Conservation (phyloP, 2,329 filamentous ascomycete species). For the Lecanicillium sp. region DNA sequence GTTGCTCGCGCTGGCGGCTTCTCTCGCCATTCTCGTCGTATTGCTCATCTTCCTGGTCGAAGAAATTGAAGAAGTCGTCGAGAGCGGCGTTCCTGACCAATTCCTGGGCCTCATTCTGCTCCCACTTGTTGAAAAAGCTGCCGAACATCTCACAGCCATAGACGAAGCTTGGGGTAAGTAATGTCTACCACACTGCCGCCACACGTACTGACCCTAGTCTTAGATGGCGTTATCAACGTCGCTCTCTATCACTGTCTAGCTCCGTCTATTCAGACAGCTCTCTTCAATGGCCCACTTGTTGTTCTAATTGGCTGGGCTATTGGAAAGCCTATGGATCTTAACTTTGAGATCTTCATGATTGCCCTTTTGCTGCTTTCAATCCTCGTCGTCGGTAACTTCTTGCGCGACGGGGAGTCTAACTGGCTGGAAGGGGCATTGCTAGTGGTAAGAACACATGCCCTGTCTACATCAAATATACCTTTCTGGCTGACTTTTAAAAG, state of each 20-base stretch:
- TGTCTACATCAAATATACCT: no score
- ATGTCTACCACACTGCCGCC: accelerated
- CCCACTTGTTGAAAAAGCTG: constrained; percentile 62
- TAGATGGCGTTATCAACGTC: constrained; percentile 58
- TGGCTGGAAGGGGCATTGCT: constrained; percentile 68
- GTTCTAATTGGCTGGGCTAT: constrained; percentile 66
- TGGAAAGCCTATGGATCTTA: constrained; percentile 56
- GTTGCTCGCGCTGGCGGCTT: constrained; percentile 47
- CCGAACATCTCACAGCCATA: constrained; percentile 61
- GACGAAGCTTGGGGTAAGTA: constrained; percentile 56
- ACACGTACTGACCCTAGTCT: no score
- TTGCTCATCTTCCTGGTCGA: constrained; percentile 62
- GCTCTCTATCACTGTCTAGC: constrained; percentile 66
- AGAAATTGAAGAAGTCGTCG: constrained; percentile 47
- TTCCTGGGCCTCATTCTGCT: constrained; percentile 52
- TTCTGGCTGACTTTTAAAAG: constrained; percentile 1
- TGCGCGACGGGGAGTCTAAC: constrained; percentile 67
- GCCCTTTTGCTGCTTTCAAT: constrained; percentile 66
- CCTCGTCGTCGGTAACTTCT: constrained; percentile 66
- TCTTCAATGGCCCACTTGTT: constrained; percentile 66
- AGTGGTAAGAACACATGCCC: constrained; percentile 35
- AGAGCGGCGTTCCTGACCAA: constrained; percentile 23
- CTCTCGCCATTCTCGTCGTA: constrained; percentile 52
- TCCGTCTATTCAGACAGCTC: constrained; percentile 66
- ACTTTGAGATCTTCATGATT: constrained; percentile 73